Conservation (phyloP, 169 alveolate species). For the Plasmodium gonderi region DNA sequence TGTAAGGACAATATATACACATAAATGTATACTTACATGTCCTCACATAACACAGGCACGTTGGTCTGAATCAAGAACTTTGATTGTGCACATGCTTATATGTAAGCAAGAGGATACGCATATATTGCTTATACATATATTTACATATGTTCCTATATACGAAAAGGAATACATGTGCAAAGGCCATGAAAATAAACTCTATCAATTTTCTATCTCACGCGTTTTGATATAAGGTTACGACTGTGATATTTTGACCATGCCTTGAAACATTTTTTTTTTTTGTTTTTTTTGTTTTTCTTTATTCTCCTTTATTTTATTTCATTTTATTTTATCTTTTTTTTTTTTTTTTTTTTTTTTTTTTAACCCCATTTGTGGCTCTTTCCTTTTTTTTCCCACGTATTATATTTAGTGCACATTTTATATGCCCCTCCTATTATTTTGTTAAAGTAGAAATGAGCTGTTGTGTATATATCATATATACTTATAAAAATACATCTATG, state of each 20-base stretch:
- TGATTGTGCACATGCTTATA: background rate
- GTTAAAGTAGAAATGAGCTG: background rate
- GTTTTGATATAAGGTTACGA: background rate
- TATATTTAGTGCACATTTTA: background rate
- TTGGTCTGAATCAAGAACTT: background rate
- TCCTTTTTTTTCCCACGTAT: background rate
- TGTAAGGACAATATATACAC: background rate
- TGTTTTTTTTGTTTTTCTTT: no score
- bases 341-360: background rate
- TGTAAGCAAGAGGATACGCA: background rate
- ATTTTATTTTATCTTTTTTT: background rate
- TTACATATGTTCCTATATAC: background rate
- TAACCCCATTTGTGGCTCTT: background rate
- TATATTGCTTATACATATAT: background rate
- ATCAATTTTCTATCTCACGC: background rate
- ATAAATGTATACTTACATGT: background rate
- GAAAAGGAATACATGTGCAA: background rate
- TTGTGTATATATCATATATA: background rate
- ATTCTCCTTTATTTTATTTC: background rate
- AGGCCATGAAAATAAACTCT: background rate
- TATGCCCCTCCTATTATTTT: background rate
- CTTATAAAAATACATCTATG: background rate
- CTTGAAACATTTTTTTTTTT: no score
- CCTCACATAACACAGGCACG: background rate
- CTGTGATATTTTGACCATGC: background rate